Evolutionary conservation across 1,139 yeast species (phyloP).

Genomic region (Zhuliangozyma blackwelliae): DNA sequence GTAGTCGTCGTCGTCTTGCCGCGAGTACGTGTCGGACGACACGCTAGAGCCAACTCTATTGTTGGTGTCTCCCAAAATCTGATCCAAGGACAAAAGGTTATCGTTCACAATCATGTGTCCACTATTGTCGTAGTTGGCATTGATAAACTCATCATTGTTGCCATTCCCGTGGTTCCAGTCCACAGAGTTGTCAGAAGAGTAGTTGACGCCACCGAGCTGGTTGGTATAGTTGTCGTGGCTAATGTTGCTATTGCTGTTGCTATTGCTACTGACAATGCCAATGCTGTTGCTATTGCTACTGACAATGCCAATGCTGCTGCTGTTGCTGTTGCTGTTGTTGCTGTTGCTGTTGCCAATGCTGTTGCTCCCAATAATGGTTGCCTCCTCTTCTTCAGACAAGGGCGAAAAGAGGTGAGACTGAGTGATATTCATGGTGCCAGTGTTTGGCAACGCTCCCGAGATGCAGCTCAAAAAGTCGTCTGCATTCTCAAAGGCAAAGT

Average conservation of each 20-base stretch:
- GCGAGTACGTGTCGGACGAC: constrained; percentile 7
- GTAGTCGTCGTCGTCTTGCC: no score
- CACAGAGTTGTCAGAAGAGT: constrained; percentile 8
- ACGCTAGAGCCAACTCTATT: constrained; percentile 7
- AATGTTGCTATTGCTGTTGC: constrained; percentile 5
- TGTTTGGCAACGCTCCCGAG: constrained; percentile 18
- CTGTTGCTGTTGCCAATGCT: background rate
- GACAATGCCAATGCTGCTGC: no score
- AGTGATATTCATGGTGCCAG: background rate
- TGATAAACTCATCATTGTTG: background rate
- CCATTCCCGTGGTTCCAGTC: constrained; percentile 6
- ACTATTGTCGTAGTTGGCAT: background rate
- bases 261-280: background rate
- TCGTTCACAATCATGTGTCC: background rate
- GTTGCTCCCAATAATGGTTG: constrained; percentile 2
- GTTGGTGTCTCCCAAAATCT: constrained; percentile 4
- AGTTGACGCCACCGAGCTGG: no score
- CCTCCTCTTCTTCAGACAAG: background rate
- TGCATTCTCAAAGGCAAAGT: constrained; percentile 31
- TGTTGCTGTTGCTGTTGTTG: background rate
- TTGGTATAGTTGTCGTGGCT: constrained; percentile 1
- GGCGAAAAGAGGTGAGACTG: background rate
- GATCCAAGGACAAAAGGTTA: constrained; percentile 2
- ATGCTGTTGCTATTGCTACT: constrained; percentile 3
- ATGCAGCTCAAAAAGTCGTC: constrained; percentile 32